phyloP scores from a whole-genome alignment of 192 early-diverging fungal species.

The Anaeromyces robustus region DNA sequence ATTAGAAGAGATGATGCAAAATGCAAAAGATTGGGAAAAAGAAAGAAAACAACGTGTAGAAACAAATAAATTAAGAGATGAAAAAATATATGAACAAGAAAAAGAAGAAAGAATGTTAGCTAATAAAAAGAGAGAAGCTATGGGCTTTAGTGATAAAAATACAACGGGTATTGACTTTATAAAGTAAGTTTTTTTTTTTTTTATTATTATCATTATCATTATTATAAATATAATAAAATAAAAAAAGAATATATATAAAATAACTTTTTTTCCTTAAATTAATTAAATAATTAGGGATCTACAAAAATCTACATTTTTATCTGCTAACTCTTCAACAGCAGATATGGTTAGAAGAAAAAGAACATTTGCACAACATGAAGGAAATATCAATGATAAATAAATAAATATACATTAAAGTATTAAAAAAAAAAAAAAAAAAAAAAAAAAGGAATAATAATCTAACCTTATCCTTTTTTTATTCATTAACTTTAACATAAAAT shows the following conservation, averaged over 20 bases:
- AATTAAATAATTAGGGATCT: not conserved
- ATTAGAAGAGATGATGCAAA: conserved; percentile 19
- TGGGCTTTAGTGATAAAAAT: not conserved
- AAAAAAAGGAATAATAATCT: too few relatives aligned
- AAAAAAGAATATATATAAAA: too few relatives aligned
- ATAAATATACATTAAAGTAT: too few relatives aligned
- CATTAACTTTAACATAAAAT: too few relatives aligned
- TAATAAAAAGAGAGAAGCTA: not conserved
- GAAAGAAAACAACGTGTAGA: conserved; percentile 11
- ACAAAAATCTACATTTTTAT: not conserved
- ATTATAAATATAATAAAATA: too few relatives aligned
- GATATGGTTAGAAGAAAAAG: not conserved
- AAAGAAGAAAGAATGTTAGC: not conserved
- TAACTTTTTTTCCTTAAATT: too few relatives aligned
- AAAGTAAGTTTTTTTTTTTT: not conserved
- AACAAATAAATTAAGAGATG: not conserved
- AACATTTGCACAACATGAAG: not conserved
- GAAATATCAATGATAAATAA: not conserved
- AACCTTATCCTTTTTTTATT: too few relatives aligned
- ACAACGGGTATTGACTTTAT: not conserved
- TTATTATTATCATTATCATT: too few relatives aligned
- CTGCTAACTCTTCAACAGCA: not conserved
- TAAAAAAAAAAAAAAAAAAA: too few relatives aligned
- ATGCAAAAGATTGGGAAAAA: conserved; percentile 16
- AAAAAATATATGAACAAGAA: not conserved